These are phyloP conservation scores for Amoeboaphelidium protococcarum DNA, from an alignment of 371 early-diverging fungal species.

Conservation along the genomic window DNA sequence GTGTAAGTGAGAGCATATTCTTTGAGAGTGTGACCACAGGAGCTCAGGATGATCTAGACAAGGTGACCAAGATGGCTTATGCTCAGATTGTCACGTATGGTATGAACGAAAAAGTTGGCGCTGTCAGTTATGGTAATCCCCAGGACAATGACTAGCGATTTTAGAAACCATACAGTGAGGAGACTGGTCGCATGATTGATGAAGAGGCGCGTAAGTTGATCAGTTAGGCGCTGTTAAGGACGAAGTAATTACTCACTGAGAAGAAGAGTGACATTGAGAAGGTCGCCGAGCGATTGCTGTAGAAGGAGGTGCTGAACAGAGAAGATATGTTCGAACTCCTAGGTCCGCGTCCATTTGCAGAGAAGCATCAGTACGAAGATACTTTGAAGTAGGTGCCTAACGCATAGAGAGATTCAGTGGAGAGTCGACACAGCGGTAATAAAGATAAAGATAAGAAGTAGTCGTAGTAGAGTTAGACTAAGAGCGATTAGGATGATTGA, in stretches of 20 bases:
- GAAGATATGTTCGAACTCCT: slow-evolving; percentile 78
- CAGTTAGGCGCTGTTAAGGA: slow-evolving; percentile 47
- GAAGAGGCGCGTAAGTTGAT: slow-evolving; percentile 66
- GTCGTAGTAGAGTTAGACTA: too few species aligned
- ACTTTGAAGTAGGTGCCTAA: neutral
- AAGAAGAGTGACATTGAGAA: slow-evolving; percentile 61
- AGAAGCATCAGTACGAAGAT: slow-evolving; percentile 24
- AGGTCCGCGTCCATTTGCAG: slow-evolving; percentile 61
- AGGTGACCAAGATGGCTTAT: slow-evolving; percentile 91
- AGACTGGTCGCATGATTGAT: slow-evolving; percentile 79
- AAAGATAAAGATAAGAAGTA: too few species aligned
- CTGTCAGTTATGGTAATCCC: slow-evolving; percentile 41
- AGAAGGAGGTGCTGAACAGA: slow-evolving; percentile 82
- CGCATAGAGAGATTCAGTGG: too few species aligned
- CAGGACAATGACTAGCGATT: slow-evolving; percentile 39
- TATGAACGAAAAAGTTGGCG: slow-evolving; percentile 72
- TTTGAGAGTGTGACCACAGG: slow-evolving; percentile 37
- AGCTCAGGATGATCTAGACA: slow-evolving; percentile 59
- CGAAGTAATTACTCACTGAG: slow-evolving; percentile 44
- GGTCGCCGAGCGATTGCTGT: slow-evolving; percentile 67
- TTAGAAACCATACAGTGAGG: slow-evolving; percentile 88
- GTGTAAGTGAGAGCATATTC: slow-evolving; percentile 80
- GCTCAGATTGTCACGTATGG: slow-evolving; percentile 78
- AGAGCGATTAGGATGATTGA: too few species aligned
- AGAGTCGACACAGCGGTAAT: too few species aligned